phyloP scores from a whole-genome alignment of 768 basidiomycete species.

The Butyriboletus loyo region DNA sequence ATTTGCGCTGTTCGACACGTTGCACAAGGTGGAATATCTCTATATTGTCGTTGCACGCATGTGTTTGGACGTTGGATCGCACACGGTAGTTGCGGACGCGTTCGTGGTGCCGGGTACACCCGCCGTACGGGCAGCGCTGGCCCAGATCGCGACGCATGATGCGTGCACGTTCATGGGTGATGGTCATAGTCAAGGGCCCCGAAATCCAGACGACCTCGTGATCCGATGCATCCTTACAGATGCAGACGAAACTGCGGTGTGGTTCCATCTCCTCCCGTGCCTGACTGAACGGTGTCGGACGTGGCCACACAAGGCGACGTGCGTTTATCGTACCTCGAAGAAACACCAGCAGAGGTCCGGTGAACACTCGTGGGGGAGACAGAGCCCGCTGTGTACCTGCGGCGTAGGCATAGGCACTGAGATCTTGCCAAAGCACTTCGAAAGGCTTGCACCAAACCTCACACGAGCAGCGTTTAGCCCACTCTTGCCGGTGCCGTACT shows the following conservation, averaged over 20 bases:
- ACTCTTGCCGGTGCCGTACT: constrained; percentile 48
- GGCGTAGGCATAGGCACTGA: constrained; percentile 14
- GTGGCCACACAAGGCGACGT: constrained; percentile 49
- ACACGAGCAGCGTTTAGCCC: constrained; percentile 54
- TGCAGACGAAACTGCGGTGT: constrained; percentile 29
- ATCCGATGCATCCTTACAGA: constrained; percentile 15
- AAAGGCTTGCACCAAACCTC: constrained; percentile 37
- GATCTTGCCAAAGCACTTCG: constrained; percentile 32
- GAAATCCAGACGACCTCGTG: not conserved
- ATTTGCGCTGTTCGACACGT: constrained; percentile 18
- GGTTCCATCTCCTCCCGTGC: constrained; percentile 51
- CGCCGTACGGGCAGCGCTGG: not conserved
- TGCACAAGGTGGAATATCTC: constrained; percentile 26
- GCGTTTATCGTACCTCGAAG: constrained; percentile 21
- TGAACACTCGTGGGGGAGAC: constrained; percentile 1
- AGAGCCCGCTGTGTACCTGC: constrained; percentile 12
- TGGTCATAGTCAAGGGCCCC: not conserved
- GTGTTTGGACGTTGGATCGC: constrained; percentile 40
- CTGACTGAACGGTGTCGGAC: constrained; percentile 52
- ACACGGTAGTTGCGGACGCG: constrained; percentile 47
- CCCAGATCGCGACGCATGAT: not conserved
- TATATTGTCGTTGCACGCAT: constrained; percentile 45
- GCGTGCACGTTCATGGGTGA: too few relatives aligned
- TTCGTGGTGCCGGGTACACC: constrained; percentile 39
- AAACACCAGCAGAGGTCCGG: constrained; percentile 14